Conservation (phyloP, 106 monocot species). For the Amphibolis antarctica region DNA sequence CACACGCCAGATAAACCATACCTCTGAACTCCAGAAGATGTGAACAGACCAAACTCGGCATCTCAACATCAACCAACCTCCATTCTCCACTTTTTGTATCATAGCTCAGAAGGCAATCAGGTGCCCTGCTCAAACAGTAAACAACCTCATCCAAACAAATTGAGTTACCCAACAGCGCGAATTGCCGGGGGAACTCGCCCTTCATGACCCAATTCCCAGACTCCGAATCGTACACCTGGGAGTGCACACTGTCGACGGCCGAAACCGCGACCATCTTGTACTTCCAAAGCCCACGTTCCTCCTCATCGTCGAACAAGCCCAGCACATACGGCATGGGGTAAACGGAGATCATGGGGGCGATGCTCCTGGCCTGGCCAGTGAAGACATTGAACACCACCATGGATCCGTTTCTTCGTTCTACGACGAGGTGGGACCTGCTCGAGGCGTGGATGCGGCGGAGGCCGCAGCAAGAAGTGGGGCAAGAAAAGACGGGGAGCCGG, state of each 20-base stretch:
- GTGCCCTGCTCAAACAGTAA: slow-evolving; percentile 9
- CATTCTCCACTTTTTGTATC: slow-evolving; percentile 6
- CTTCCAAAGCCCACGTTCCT: not conserved
- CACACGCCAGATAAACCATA: slow-evolving; percentile 7
- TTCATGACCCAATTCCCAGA: slow-evolving; percentile 6
- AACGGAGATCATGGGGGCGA: slow-evolving; percentile 6
- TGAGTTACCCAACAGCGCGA: slow-evolving; percentile 9
- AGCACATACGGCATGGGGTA: slow-evolving; percentile 10
- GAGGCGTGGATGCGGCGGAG: not conserved
- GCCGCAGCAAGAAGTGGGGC: not conserved
- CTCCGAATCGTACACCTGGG: slow-evolving; percentile 17
- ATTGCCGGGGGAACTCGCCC: slow-evolving; percentile 9
- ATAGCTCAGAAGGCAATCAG: slow-evolving; percentile 10
- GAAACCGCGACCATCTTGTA: slow-evolving; percentile 21
- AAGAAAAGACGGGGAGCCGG: not conserved
- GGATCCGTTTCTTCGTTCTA: not conserved
- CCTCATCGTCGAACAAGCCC: slow-evolving; percentile 4
- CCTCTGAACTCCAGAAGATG: slow-evolving; percentile 8
- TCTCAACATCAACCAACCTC: slow-evolving; percentile 3
- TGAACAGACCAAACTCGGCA: slow-evolving; percentile 14
- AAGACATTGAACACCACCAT: slow-evolving; percentile 9
- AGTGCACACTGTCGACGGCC: slow-evolving; percentile 1
- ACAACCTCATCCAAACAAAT: slow-evolving; percentile 5
- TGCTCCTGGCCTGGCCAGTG: not conserved
- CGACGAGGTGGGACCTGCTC: not conserved